Evolutionary conservation across 1,139 yeast genomes (phyloP), one percentile per base, ranked within the genome.

Genomic region (Torulaspora pretoriensis): DNA sequence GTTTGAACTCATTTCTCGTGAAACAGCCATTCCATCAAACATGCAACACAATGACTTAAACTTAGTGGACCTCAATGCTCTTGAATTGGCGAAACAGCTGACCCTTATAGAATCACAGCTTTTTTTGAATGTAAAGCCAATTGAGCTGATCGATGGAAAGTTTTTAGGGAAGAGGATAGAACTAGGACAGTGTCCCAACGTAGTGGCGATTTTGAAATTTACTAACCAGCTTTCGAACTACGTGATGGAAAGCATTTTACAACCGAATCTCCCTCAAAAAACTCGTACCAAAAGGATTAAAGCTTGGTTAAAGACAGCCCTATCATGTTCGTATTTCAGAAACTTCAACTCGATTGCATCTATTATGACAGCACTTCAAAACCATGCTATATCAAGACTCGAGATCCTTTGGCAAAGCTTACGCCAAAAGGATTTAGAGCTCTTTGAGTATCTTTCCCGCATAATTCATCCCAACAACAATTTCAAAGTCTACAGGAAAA

Each of bases 341-440:
- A 89, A 89, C 62, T 87, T 83, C 69, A 90, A 90, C 64, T 81
- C 95, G 0, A 70, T 88, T 46, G 92, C 96, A n/a, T 86, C 96
- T 0, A 85, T 90, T 42, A 78, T 89, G 63, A 83, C 94, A 0
- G 78, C 95, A 0, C 72, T 90, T 52, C 96, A 89, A 65, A 82
- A 88, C 35, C 92, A 87, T 57, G 75, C 86, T 39, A 73, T 90
- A 42, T 78, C 89, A 2, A 74, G 97, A 57, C 68, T 90, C 46
- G 67, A 73, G 26, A 71, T 68, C 43, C 67, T 87, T 2, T 88
- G 96, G 96, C 80, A 77, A 2, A 50, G 56, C 2, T 64, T 90
- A 40, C 73, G 84, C 0, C 78, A 75, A 3, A 84, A 86, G 57
- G 85, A 86, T 58, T 70, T 68, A 29, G 83, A 78, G 19, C 67